Evolutionary conservation across 2,329 filamentous ascomycete species (phyloP).

Genomic region (Penicillium sp.): DNA sequence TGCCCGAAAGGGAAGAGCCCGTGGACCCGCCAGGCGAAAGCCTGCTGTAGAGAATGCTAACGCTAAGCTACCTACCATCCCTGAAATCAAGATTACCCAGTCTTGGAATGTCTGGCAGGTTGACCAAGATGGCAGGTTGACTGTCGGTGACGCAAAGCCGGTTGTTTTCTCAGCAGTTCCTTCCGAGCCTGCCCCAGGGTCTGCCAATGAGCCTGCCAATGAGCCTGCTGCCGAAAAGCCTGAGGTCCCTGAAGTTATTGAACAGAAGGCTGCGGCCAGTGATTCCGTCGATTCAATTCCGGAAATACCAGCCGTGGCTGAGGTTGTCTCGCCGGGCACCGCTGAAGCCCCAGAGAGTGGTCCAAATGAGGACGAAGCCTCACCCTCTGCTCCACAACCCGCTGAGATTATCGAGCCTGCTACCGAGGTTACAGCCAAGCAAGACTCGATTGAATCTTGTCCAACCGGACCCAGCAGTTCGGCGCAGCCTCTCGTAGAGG

Average conservation of each 20-base stretch:
- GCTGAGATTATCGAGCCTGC: not conserved
- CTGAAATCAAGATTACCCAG: conserved; percentile 44
- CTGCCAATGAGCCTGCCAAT: conserved; percentile 2
- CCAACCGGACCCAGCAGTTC: not conserved
- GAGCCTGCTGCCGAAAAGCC: conserved; percentile 17
- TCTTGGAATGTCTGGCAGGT: conserved; percentile 49
- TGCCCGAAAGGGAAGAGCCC: conserved; percentile 86
- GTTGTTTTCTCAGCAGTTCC: not conserved
- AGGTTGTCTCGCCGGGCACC: conserved; percentile 6
- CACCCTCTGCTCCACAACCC: not conserved
- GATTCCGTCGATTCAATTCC: conserved; percentile 38
- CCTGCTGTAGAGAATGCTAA: conserved; percentile 64
- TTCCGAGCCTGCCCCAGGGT: not conserved
- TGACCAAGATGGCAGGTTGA: conserved; percentile 37
- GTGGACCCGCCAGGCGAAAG: conserved; percentile 80
- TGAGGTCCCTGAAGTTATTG: conserved; percentile 37
- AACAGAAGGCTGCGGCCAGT: conserved; percentile 40
- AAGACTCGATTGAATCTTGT: conserved; percentile 1
- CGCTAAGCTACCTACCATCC: conserved; percentile 36
- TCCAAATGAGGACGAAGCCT: conserved; percentile 1
- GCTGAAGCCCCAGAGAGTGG: conserved; percentile 5
- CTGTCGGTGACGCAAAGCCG: conserved; percentile 30
- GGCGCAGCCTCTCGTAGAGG: conserved; percentile 9
- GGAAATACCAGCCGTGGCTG: conserved; percentile 13
- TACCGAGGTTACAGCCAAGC: not conserved